Percentiles rank a stretch among this genome's conserved stretches.
Evolutionary conservation across 2,329 filamentous ascomycete genomes (phyloP).

Genomic region (Neopestalotiopsis sp.): DNA sequence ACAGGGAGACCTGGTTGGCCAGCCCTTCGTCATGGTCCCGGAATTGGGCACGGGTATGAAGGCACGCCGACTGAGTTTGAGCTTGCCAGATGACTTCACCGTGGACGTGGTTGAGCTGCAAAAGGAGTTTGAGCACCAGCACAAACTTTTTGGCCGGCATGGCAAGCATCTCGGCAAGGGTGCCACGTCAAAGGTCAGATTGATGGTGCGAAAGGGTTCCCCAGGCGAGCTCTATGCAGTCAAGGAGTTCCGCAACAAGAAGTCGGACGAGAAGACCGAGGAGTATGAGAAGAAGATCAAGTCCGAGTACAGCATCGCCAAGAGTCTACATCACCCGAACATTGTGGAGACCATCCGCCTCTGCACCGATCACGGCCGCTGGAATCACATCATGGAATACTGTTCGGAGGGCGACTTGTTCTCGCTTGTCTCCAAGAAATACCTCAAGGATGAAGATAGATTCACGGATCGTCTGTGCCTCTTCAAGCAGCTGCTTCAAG

Average conservation of each 20-base stretch:
- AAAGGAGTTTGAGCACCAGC: constrained; percentile 73
- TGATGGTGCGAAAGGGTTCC: constrained; percentile 76
- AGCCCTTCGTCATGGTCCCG: constrained; percentile 67
- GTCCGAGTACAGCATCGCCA: constrained; percentile 87
- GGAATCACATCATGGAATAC: constrained; percentile 95
- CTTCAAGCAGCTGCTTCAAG: constrained; percentile 88
- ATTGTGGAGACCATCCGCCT: constrained; percentile 82
- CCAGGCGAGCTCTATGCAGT: constrained; percentile 76
- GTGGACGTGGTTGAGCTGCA: constrained; percentile 74
- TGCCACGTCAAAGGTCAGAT: constrained; percentile 79
- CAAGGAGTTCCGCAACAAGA: constrained; percentile 83
- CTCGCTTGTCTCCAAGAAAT: constrained; percentile 72
- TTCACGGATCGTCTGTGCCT: constrained; percentile 77
- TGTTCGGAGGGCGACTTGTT: constrained; percentile 84
- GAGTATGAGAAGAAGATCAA: constrained; percentile 91
- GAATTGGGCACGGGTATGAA: constrained; percentile 77
- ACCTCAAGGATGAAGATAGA: constrained; percentile 69
- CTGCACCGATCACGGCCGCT: constrained; percentile 75
- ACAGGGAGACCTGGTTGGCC: constrained; percentile 31
- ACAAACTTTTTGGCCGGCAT: constrained; percentile 73
- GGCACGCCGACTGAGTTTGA: constrained; percentile 77
- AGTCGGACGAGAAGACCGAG: constrained; percentile 68
- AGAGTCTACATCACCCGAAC: constrained; percentile 85
- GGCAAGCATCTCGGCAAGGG: constrained; percentile 82
- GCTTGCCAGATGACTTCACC: constrained; percentile 74